These are phyloP conservation scores for Lichtheimia hyalospora DNA, from an alignment of 371 early-diverging fungal genomes.

Conservation along the genomic window DNA sequence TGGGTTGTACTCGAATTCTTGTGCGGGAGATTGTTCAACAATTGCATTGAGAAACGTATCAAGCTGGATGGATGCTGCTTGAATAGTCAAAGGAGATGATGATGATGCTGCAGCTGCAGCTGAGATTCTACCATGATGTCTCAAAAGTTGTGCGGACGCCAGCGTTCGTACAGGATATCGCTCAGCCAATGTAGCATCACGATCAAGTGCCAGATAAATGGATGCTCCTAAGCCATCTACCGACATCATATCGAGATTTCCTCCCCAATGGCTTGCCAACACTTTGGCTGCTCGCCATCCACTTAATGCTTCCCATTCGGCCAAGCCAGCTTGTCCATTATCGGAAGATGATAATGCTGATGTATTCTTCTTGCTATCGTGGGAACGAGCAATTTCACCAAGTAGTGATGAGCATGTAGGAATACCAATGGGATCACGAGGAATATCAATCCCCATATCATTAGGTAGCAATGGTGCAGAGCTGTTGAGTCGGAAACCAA, in stretches of 20 bases:
- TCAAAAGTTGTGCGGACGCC: slow-evolving; percentile 28
- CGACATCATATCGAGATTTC: slow-evolving; percentile 68
- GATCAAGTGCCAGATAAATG: slow-evolving; percentile 69
- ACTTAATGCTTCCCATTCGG: slow-evolving; percentile 24
- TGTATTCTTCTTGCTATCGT: slow-evolving; percentile 23
- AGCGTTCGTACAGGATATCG: slow-evolving; percentile 44
- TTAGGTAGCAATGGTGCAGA: slow-evolving; percentile 25
- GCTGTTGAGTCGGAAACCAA: slow-evolving; percentile 33
- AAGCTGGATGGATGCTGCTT: slow-evolving; percentile 15
- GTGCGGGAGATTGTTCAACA: slow-evolving; percentile 9
- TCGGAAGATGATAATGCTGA: neutral
- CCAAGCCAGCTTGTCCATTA: neutral
- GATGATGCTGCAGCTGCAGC: slow-evolving; percentile 19
- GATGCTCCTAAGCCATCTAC: slow-evolving; percentile 79
- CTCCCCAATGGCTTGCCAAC: slow-evolving; percentile 72
- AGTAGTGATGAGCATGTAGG: slow-evolving; percentile 51
- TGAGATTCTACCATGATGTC: slow-evolving; percentile 34
- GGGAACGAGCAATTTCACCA: neutral
- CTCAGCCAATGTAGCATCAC: slow-evolving; percentile 52
- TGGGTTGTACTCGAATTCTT: slow-evolving; percentile 5
- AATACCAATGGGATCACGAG: slow-evolving; percentile 39
- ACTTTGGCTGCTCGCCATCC: slow-evolving; percentile 40
- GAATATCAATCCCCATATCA: slow-evolving; percentile 18
- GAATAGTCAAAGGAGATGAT: slow-evolving; percentile 10
- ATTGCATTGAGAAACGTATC: slow-evolving; percentile 18